A percentile compares a stretch with the other conserved stretches of the same genome.
These are phyloP conservation scores for Fusarium cicatricum DNA, from an alignment of 2,329 filamentous ascomycete genomes.

Conservation along the genomic window DNA sequence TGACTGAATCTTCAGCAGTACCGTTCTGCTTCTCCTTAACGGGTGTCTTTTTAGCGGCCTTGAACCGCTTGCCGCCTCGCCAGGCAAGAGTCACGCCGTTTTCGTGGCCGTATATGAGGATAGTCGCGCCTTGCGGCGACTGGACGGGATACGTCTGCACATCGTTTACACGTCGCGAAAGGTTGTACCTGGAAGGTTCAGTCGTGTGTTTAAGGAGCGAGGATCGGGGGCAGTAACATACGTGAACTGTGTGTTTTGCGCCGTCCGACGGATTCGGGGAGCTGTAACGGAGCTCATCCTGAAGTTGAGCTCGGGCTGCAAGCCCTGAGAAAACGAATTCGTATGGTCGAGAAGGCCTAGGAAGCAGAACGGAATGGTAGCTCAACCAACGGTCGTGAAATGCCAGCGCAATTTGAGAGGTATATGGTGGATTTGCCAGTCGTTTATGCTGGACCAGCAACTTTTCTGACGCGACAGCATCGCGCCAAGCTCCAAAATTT, in stretches of 20 bases:
- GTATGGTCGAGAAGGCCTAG: background rate
- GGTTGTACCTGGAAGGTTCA: constrained; percentile 60
- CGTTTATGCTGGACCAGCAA: constrained; percentile 24
- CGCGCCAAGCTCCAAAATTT: constrained; percentile 31
- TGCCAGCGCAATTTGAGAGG: background rate
- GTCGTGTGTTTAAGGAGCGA: background rate
- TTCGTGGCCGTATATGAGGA: constrained; percentile 70
- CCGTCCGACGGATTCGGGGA: constrained; percentile 56
- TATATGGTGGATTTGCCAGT: constrained; percentile 8
- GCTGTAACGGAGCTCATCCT: constrained; percentile 46
- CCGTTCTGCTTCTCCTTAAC: constrained; percentile 61
- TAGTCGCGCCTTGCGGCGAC: constrained; percentile 69
- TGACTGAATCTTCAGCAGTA: constrained; percentile 60
- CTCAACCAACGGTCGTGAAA: background rate
- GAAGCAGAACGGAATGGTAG: background rate
- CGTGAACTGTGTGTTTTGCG: constrained; percentile 60
- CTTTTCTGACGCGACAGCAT: constrained; percentile 42
- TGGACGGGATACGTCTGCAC: constrained; percentile 68
- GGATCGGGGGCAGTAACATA: constrained; percentile 38
- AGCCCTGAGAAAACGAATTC: constrained; percentile 24
- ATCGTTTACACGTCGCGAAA: constrained; percentile 65
- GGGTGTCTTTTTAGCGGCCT: constrained; percentile 50
- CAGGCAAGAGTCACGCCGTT: constrained; percentile 68
- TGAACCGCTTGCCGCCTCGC: constrained; percentile 70
- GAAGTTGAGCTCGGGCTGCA: constrained; percentile 30